Evolutionary conservation across 1,139 yeast genomes (phyloP).

Genomic region (Candida sojae): DNA sequence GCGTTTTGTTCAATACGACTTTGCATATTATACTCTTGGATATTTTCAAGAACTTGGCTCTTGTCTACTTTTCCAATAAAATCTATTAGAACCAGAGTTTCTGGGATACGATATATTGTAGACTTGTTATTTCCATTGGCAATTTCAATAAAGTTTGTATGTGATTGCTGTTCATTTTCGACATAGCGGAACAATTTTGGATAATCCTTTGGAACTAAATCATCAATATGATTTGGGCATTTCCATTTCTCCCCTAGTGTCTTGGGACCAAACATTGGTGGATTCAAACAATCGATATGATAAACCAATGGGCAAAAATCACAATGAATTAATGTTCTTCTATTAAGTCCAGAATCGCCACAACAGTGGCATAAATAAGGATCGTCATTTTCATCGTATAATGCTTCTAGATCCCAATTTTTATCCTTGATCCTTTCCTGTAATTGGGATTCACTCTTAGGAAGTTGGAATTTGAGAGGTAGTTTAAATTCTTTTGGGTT

Average conservation of each 20-base stretch:
- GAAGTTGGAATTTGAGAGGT: slow-evolving; percentile 61
- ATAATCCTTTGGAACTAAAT: slow-evolving; percentile 40
- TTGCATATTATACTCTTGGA: slow-evolving; percentile 25
- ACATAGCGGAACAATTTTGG: slow-evolving; percentile 50
- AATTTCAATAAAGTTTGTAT: slow-evolving; percentile 34
- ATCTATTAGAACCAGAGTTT: slow-evolving; percentile 71
- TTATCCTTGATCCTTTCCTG: slow-evolving; percentile 39
- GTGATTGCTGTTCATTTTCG: slow-evolving; percentile 50
- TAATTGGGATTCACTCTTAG: slow-evolving; percentile 40
- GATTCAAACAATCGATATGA: slow-evolving; percentile 87
- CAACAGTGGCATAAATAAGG: slow-evolving; percentile 78
- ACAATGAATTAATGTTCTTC: slow-evolving; percentile 65
- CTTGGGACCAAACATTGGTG: slow-evolving; percentile 76
- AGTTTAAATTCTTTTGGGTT: slow-evolving; percentile 76
- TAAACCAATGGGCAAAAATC: slow-evolving; percentile 86
- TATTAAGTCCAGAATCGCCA: slow-evolving; percentile 62
- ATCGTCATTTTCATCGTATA: slow-evolving; percentile 64
- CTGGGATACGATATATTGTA: slow-evolving; percentile 68
- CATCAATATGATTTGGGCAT: slow-evolving; percentile 86
- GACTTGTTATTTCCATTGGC: slow-evolving; percentile 36
- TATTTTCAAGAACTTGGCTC: slow-evolving; percentile 23
- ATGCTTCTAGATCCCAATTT: slow-evolving; percentile 62
- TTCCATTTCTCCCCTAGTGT: slow-evolving; percentile 85
- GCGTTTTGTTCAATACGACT: slow-evolving; percentile 21
- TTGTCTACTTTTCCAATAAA: slow-evolving; percentile 57